Conservation (phyloP, 805 yeast species). For the Teunomyces cretensis region DNA sequence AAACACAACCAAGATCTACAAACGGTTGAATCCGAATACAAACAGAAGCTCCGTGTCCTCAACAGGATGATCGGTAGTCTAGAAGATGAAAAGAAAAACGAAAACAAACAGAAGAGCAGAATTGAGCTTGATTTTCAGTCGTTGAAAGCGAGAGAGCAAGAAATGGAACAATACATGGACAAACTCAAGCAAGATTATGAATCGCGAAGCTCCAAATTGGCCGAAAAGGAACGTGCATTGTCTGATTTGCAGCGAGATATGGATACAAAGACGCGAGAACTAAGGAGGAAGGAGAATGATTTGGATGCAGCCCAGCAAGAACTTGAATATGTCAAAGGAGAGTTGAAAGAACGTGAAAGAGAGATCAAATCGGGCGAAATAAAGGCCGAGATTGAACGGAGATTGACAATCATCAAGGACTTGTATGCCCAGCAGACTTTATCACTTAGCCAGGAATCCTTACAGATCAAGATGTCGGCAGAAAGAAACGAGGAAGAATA, state of each 20-base stretch:
- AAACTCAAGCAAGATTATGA: neutral
- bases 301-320: slow-evolving; percentile 2
- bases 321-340: slow-evolving; percentile 8
- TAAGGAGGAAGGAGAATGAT: neutral
- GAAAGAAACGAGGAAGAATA: slow-evolving; percentile 10
- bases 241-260: neutral
- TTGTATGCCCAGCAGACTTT: slow-evolving; percentile 6
- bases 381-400: slow-evolving; percentile 7
- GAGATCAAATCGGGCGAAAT: slow-evolving; percentile 5
- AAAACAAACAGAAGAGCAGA: neutral
- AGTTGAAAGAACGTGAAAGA: slow-evolving; percentile 9
- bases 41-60: neutral
- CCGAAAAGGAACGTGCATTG: slow-evolving; percentile 1
- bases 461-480: slow-evolving; percentile 8
- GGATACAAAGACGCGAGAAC: neutral
- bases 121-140: neutral
- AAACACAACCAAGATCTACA: neutral
- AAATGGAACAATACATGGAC: neutral
- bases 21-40: neutral
- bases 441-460: slow-evolving; percentile 9
- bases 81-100: neutral
- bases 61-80: neutral
- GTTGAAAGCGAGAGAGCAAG: neutral
- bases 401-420: slow-evolving; percentile 9
- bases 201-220: neutral